phyloP scores from a whole-genome alignment of 371 early-diverging fungal species.

The Lichtheimia hyalospora region DNA sequence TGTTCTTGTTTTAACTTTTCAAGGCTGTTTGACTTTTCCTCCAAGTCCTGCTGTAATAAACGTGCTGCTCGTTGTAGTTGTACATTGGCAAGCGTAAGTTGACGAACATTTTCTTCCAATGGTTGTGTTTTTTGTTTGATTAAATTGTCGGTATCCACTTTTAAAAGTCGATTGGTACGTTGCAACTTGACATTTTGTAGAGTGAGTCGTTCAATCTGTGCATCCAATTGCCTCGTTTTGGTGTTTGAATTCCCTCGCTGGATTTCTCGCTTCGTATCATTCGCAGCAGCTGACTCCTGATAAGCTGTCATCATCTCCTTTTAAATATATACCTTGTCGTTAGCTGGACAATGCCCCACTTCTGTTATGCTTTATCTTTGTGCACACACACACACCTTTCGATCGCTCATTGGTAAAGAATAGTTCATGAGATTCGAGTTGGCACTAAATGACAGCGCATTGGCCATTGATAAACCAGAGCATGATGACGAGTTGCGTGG shows the following conservation, averaged over 20 bases:
- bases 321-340: background rate
- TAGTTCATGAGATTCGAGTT: slow-evolving; percentile 56
- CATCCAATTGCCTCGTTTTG: slow-evolving; percentile 37
- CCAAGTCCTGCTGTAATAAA: slow-evolving; percentile 39
- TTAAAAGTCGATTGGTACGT: slow-evolving; percentile 47
- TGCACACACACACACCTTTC: background rate
- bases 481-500: slow-evolving; percentile 16
- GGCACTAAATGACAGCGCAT: slow-evolving; percentile 36
- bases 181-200: slow-evolving; percentile 49
- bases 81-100: slow-evolving; percentile 43
- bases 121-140: slow-evolving; percentile 51
- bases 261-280: slow-evolving; percentile 23
- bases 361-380: background rate
- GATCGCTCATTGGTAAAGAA: slow-evolving; percentile 45
- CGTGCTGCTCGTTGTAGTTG: slow-evolving; percentile 43
- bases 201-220: slow-evolving; percentile 46
- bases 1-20: slow-evolving; percentile 26
- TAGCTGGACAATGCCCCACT: background rate
- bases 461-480: background rate
- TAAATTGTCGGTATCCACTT: slow-evolving; percentile 50
- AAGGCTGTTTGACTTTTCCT: slow-evolving; percentile 30
- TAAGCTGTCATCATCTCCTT: background rate
- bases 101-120: slow-evolving; percentile 36
- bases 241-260: slow-evolving; percentile 43
- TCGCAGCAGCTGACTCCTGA: background rate